Evolutionary conservation across 2,329 filamentous ascomycete species (phyloP).

Genomic region (Geosmithia flava): DNA sequence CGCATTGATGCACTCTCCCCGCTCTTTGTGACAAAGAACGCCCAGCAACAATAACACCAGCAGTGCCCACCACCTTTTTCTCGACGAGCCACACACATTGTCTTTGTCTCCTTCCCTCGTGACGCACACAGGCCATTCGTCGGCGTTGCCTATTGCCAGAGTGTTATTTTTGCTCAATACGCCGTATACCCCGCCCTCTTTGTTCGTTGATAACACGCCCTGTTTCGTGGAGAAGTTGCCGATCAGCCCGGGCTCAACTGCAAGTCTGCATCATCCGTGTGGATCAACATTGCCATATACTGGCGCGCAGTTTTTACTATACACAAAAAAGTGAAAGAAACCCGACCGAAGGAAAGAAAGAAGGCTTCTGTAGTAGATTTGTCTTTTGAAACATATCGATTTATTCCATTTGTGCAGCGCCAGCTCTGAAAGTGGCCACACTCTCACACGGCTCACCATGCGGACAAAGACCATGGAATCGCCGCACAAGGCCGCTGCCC

Average conservation of each 20-base stretch:
- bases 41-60: background rate
- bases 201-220: background rate
- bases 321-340: background rate
- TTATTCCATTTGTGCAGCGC: background rate
- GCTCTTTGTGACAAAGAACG: background rate
- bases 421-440: background rate
- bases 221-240: background rate
- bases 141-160: background rate
- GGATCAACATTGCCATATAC: background rate
- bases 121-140: background rate
- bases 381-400: background rate
- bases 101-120: background rate
- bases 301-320: background rate
- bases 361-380: background rate
- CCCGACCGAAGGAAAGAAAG: background rate
- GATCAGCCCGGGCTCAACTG: background rate
- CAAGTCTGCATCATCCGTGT: background rate
- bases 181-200: background rate
- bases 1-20: background rate
- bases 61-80: background rate
- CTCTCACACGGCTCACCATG: background rate
- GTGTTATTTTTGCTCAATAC: no score
- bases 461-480: background rate
- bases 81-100: background rate
- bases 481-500: background rate